Conservation (phyloP, 2,329 filamentous ascomycete genomes). For the Curvularia verruculosa region DNA sequence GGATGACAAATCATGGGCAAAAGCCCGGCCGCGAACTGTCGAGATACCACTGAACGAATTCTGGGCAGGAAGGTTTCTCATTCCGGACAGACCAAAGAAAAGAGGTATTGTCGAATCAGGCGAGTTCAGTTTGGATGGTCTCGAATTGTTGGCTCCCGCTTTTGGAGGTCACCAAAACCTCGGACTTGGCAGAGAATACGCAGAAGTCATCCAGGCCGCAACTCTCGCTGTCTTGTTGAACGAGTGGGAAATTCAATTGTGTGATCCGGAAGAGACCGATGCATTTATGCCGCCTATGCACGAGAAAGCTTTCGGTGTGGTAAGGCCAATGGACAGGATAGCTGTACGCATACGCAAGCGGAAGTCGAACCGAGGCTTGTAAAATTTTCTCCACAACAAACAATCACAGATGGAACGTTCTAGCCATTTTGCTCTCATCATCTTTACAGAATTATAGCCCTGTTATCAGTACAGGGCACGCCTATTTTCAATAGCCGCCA, state of each 20-base stretch:
- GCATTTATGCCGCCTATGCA: constrained; percentile 22
- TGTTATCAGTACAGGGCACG: background rate
- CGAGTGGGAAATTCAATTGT: constrained; percentile 38
- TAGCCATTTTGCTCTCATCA: background rate
- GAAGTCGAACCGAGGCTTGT: background rate
- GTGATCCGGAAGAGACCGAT: constrained; percentile 29
- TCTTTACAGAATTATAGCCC: background rate
- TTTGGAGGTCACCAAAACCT: constrained; percentile 11
- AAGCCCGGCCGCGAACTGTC: constrained; percentile 21
- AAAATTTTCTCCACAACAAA: background rate
- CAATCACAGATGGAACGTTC: background rate
- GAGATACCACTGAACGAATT: constrained; percentile 34
- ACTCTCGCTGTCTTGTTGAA: constrained; percentile 32
- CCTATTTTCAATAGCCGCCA: background rate
- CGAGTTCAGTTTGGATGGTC: constrained; percentile 23
- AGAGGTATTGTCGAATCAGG: constrained; percentile 6
- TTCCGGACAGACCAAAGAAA: constrained; percentile 12
- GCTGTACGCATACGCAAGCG: constrained; percentile 37
- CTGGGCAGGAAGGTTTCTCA: constrained; percentile 36
- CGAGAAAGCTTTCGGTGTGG: constrained; percentile 27
- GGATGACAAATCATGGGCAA: constrained; percentile 32
- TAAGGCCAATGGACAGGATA: constrained; percentile 29
- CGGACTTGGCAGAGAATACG: constrained; percentile 22
- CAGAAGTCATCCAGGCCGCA: constrained; percentile 27
- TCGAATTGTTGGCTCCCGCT: constrained; percentile 19